Evolutionary conservation across 2,329 filamentous ascomycete species (phyloP).

Genomic region (Ascochyta clinopodiicola): DNA sequence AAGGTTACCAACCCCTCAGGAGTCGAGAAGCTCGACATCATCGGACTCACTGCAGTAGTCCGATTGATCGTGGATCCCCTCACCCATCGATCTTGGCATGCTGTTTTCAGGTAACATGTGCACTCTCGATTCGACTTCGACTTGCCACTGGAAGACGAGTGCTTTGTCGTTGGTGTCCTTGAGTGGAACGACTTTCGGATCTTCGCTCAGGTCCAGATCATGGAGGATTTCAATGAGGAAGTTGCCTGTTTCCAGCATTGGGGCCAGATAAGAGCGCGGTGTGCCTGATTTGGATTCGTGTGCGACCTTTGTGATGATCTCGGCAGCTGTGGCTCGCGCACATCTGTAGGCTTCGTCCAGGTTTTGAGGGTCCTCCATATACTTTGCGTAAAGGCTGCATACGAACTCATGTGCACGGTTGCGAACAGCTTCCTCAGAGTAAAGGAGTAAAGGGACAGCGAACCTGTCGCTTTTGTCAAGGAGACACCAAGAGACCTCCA

Average conservation of each 20-base stretch:
- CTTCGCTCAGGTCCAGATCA: slow-evolving; percentile 27
- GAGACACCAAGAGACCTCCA: slow-evolving; percentile 27
- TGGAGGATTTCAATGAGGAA: slow-evolving; percentile 29
- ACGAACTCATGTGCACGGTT: slow-evolving; percentile 28
- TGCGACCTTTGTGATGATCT: slow-evolving; percentile 23
- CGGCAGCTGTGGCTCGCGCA: not conserved
- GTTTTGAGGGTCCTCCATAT: slow-evolving; percentile 8
- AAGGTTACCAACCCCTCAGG: not conserved
- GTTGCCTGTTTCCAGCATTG: slow-evolving; percentile 31
- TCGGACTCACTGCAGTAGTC: slow-evolving; percentile 49
- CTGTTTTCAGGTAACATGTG: slow-evolving; percentile 38
- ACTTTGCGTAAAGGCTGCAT: slow-evolving; percentile 30
- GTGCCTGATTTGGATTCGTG: slow-evolving; percentile 34
- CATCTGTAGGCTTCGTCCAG: slow-evolving; percentile 20
- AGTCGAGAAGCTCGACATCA: slow-evolving; percentile 34
- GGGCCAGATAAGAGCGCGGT: slow-evolving; percentile 31
- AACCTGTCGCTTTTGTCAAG: slow-evolving; percentile 28
- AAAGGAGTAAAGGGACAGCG: slow-evolving; percentile 35
- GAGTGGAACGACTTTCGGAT: slow-evolving; percentile 27
- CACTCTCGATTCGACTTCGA: slow-evolving; percentile 33
- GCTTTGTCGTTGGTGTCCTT: slow-evolving; percentile 30
- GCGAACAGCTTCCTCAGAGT: slow-evolving; percentile 39
- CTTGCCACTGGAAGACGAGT: slow-evolving; percentile 31
- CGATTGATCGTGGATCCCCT: slow-evolving; percentile 41
- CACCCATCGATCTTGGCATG: slow-evolving; percentile 38